phyloP scores from a whole-genome alignment of 2,329 filamentous ascomycete species.

The Clonostachys rosea region DNA sequence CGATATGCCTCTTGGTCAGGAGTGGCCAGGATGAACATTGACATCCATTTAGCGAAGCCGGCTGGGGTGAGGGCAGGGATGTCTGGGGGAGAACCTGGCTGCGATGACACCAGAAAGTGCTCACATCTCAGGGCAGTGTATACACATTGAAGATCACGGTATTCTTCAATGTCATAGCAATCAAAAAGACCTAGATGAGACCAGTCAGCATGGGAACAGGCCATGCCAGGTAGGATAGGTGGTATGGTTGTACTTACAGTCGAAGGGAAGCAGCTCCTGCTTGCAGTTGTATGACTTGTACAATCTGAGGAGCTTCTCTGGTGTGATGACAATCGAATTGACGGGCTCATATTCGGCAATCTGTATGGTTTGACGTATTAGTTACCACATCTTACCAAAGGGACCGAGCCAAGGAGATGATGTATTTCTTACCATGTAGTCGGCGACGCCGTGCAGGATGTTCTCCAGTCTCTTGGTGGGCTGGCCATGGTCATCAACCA shows the following conservation, averaged over 20 bases:
- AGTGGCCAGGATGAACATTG: conserved; percentile 66
- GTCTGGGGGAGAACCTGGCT: conserved; percentile 44
- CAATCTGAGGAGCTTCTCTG: not conserved
- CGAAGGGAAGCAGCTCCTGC: not conserved
- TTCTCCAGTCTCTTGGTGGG: not conserved
- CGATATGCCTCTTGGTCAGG: conserved; percentile 72
- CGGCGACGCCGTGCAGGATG: not conserved
- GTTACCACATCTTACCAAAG: not conserved
- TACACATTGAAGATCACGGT: not conserved
- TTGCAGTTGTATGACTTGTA: not conserved
- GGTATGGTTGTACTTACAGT: not conserved
- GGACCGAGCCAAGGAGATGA: not conserved
- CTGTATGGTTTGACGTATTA: not conserved
- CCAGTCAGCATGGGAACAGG: not conserved
- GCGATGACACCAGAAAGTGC: conserved; percentile 59
- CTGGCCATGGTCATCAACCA: not conserved
- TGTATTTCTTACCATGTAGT: not conserved
- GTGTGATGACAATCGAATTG: not conserved
- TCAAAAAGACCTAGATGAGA: not conserved
- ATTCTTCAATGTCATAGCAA: not conserved
- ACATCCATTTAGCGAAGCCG: conserved; percentile 72
- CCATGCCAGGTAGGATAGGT: not conserved
- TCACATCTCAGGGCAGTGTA: conserved; percentile 40
- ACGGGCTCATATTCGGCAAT: not conserved
- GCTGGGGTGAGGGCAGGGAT: conserved; percentile 61